Percentiles rank a stretch among this genome's conserved stretches.
phyloP scores from a whole-genome alignment of 345 rosid species.

The Lepidium aucheri region DNA sequence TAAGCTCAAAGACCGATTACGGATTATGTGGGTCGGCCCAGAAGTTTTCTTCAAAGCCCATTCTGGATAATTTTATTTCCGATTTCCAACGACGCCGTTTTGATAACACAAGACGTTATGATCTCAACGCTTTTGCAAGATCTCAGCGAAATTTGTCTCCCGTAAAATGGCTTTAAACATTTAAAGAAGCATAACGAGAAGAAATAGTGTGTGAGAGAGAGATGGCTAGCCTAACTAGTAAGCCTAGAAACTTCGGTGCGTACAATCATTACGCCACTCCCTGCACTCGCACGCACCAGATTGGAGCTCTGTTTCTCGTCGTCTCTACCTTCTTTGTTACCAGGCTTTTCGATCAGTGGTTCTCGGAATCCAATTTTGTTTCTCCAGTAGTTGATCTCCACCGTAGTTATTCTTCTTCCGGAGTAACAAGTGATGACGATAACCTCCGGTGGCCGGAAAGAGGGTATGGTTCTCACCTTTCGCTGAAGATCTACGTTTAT shows the following conservation, averaged over 20 bases:
- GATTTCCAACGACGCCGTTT: background rate
- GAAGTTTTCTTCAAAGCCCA: background rate
- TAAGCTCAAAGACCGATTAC: too few species aligned
- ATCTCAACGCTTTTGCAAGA: background rate
- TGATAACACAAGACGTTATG: background rate
- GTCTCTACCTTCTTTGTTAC: constrained; percentile 75
- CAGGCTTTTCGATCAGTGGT: constrained; percentile 59
- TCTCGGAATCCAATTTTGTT: constrained; percentile 32
- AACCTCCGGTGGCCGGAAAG: constrained; percentile 47
- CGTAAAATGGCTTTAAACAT: background rate
- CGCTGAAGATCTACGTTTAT: constrained; percentile 79
- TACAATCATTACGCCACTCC: constrained; percentile 39
- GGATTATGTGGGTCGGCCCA: background rate
- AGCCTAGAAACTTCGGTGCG: constrained; percentile 38
- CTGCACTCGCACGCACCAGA: constrained; percentile 89
- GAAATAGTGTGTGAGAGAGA: background rate
- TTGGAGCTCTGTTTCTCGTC: constrained; percentile 67
- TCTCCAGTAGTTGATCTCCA: constrained; percentile 6
- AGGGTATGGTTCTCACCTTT: constrained; percentile 57
- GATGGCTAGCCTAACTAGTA: constrained; percentile 39
- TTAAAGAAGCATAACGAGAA: background rate
- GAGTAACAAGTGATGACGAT: constrained; percentile 16
- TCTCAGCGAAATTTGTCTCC: background rate
- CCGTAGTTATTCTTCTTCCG: background rate
- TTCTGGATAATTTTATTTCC: background rate